Base-by-base conservation (phyloP, 116 monocot species). In the Zostera marina region DNA sequence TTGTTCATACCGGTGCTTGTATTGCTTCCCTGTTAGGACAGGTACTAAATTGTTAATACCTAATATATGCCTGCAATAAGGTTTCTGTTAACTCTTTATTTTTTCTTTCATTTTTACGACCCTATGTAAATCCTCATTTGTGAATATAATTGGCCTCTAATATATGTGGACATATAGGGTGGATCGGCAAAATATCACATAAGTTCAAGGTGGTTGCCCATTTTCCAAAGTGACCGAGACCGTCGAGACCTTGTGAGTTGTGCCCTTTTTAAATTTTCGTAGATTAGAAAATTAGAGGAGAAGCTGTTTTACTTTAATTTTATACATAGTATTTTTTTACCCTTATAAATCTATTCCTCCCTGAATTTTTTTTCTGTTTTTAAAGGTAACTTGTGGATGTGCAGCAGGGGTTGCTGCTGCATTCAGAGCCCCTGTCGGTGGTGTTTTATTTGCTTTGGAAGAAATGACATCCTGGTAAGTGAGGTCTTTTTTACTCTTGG, bases 381-480 rank as follows among this genome's bases (percentile, higher is more conserved):
- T 54, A 67, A 77, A 96, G 98, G 98, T 98, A 53, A 98, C 98
- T 43, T 98, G 98, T 72, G 91, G 98, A 66, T 98, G 98, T 81
- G 98, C 98, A 65, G 98, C 98, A 70, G 98, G 98, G 6, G 98
- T 98, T 70, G 80, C 90, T 81, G 98, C 98, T 69, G 98, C 98
- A 19, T 98, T 98, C 67, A 77, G 98, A 73, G 90, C 98, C 78
- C 98, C 98, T 26, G 98, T 98, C 73, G 98, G 98, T 42, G 98
- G 98, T 9, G 98, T 98, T 8, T 68, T 98, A 23, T 98, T 98
- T 83, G 98, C 98, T 65, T 54, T 98, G 12, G 98, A 98, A 77
- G 98, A 98, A 74, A 83, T 98, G 69, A 98, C 98, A 17, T 98
- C 98, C 57, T 98, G 98, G 98, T 96, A 70, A 72, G 63, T 22